Percentiles rank a stretch among this genome's conserved stretches.
phyloP scores from a whole-genome alignment of 805 yeast species.

The Lipomyces chichibuensis region DNA sequence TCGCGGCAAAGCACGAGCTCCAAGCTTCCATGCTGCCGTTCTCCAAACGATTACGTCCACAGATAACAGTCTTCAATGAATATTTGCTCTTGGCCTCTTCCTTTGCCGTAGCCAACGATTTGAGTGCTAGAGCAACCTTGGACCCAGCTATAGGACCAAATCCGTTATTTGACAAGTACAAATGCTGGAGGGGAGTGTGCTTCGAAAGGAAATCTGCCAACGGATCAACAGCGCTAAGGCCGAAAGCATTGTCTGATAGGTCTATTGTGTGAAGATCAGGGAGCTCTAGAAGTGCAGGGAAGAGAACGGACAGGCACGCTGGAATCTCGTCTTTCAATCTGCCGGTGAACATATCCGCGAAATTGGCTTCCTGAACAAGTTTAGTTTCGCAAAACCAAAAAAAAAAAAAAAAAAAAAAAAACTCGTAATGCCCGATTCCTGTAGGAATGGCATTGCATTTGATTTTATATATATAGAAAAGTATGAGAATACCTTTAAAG shows the following conservation, averaged over 20 bases:
- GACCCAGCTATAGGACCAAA: constrained; percentile 98
- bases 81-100: constrained; percentile 47
- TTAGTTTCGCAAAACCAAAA: not conserved
- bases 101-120: constrained; percentile 68
- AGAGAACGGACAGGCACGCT: constrained; percentile 67
- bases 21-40: constrained; percentile 88
- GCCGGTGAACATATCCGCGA: constrained; percentile 94
- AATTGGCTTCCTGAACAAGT: constrained; percentile 48
- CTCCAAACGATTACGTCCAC: constrained; percentile 97
- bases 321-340: constrained; percentile 95
- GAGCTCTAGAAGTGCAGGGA: constrained; percentile 72
- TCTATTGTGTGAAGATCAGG: constrained; percentile 73
- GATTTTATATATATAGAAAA: not conserved
- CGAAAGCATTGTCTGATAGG: constrained; percentile 94
- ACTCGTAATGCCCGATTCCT: not conserved
- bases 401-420: not conserved
- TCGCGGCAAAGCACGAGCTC: constrained; percentile 82
- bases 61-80: constrained; percentile 70
- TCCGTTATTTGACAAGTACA: constrained; percentile 91
- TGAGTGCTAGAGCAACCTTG: constrained; percentile 85
- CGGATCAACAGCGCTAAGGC: constrained; percentile 91
- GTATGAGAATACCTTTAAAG: constrained; percentile 46
- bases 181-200: constrained; percentile 79
- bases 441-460: not conserved
- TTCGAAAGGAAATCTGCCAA: constrained; percentile 74